Conservation (phyloP, 2,329 filamentous ascomycete species). For the Anisogramma anomala region DNA sequence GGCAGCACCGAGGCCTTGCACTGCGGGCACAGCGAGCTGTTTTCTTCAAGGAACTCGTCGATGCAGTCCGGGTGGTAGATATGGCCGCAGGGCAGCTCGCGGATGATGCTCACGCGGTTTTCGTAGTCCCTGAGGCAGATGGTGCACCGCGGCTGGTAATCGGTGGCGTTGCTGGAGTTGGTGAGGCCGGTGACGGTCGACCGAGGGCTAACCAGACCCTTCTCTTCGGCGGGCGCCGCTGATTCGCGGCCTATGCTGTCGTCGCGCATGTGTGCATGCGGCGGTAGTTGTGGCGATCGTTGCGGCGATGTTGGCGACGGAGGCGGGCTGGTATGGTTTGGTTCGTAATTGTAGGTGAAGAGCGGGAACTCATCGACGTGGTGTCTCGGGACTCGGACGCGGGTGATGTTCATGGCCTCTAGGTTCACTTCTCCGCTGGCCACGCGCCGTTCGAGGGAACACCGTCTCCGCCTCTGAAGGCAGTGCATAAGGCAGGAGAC, state of each 20-base stretch:
- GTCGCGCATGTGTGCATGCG: constrained; percentile 3
- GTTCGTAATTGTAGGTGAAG: constrained; percentile 59
- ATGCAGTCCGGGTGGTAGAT: constrained; percentile 92
- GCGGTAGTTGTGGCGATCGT: constrained; percentile 10
- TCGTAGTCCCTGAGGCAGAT: constrained; percentile 81
- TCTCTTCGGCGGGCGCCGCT: constrained; percentile 11
- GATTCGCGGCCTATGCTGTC: constrained; percentile 6
- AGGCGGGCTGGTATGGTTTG: constrained; percentile 27
- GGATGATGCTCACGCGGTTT: constrained; percentile 57
- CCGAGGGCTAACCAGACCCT: constrained; percentile 15
- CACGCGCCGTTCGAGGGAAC: constrained; percentile 57
- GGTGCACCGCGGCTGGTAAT: constrained; percentile 73
- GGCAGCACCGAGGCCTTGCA: constrained; percentile 81
- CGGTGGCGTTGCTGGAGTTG: constrained; percentile 32
- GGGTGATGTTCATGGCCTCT: constrained; percentile 74
- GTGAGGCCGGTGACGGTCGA: constrained; percentile 15
- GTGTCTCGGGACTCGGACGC: constrained; percentile 61
- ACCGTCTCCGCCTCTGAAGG: constrained; percentile 60
- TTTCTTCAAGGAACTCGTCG: constrained; percentile 65
- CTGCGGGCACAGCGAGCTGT: constrained; percentile 78
- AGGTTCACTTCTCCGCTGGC: constrained; percentile 71
- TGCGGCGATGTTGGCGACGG: constrained; percentile 27
- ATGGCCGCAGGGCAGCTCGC: constrained; percentile 79
- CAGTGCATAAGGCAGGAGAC: constrained; percentile 67
- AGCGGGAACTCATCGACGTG: constrained; percentile 65